Evolutionary conservation across 1,284 basidiomycete species (phyloP).

Genomic region (Omphalotus olearius): DNA sequence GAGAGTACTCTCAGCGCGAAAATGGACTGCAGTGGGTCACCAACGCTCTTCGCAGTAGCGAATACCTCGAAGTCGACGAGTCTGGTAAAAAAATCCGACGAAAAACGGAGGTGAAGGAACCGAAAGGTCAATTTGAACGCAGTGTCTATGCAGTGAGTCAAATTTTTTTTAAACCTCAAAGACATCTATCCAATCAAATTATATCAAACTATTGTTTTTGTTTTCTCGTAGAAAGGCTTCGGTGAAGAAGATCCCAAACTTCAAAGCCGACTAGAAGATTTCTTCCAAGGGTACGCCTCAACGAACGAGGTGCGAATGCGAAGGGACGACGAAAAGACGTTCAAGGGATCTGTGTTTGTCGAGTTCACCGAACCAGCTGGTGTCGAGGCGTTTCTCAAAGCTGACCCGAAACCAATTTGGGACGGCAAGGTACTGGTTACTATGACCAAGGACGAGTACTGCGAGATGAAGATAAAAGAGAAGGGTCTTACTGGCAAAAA

Average conservation of each 20-base stretch:
- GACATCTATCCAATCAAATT: neutral
- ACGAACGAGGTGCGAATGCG: conserved; percentile 89
- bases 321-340: conserved; percentile 71
- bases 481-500: conserved; percentile 79
- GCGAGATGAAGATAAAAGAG: conserved; percentile 97
- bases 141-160: conserved; percentile 80
- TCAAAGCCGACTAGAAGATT: conserved; percentile 79
- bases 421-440: conserved; percentile 70
- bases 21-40: conserved; percentile 66
- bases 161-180: too few relatives aligned
- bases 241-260: conserved; percentile 68
- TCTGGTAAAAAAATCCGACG: conserved; percentile 73
- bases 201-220: neutral
- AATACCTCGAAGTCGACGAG: conserved; percentile 76
- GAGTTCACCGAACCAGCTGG: conserved; percentile 80
- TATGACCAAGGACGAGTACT: conserved; percentile 94
- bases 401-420: conserved; percentile 78
- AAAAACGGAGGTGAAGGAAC: conserved; percentile 65
- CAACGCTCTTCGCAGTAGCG: conserved; percentile 58
- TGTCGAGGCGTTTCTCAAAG: conserved; percentile 74
- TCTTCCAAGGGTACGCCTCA: conserved; percentile 80
- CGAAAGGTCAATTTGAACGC: conserved; percentile 72
- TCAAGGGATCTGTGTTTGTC: conserved; percentile 92
- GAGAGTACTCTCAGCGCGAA: conserved; percentile 46
- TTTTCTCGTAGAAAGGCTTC: conserved; percentile 79